phyloP scores from a whole-genome alignment of 257 asterid genomes.

The Nicotiana noctiflora region DNA sequence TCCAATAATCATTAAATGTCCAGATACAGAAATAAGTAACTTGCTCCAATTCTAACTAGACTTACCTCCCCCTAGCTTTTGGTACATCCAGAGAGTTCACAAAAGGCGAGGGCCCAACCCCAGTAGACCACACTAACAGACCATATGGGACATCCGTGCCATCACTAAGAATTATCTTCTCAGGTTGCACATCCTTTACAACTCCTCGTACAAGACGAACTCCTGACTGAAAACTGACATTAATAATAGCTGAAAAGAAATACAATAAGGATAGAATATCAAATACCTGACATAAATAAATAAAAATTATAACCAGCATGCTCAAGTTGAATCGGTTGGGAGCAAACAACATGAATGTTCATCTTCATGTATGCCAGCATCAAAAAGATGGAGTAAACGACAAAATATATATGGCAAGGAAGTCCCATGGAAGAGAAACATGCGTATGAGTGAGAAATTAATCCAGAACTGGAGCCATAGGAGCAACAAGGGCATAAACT shows the following conservation, averaged over 20 bases:
- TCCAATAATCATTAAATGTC: background rate
- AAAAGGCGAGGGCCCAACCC: conserved; percentile 91
- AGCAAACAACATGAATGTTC: background rate
- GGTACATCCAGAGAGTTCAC: conserved; percentile 68
- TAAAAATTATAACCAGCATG: background rate
- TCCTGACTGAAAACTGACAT: conserved; percentile 77
- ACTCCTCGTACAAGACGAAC: conserved; percentile 84
- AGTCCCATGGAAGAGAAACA: background rate
- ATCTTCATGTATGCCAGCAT: background rate
- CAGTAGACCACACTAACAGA: conserved; percentile 95
- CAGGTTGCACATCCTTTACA: conserved; percentile 77
- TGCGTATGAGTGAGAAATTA: background rate
- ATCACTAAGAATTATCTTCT: conserved; percentile 70
- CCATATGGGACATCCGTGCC: conserved; percentile 93
- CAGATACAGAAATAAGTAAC: background rate
- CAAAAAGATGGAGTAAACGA: background rate
- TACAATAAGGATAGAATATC: background rate
- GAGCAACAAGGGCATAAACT: background rate
- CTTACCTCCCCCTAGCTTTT: conserved; percentile 90
- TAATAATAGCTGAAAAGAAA: conserved; percentile 9
- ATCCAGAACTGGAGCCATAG: background rate
- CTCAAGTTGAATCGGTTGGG: background rate
- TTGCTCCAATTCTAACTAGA: background rate
- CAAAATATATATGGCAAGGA: background rate
- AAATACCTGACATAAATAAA: background rate